Base-by-base conservation (phyloP, 768 basidiomycete genomes). In the Mycena vulgaris region DNA sequence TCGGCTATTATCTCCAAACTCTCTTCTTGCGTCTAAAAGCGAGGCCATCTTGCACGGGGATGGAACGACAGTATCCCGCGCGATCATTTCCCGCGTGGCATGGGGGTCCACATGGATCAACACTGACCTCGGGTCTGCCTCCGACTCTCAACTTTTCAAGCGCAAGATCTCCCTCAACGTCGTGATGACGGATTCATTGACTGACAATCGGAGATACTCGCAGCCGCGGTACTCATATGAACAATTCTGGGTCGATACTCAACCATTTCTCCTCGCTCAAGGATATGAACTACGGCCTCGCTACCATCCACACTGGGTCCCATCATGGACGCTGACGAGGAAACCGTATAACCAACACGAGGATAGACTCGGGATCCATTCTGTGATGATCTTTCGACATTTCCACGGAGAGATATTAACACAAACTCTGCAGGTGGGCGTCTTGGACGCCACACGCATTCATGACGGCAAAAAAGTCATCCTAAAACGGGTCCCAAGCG, bases 221-320 rank as follows among this genome's bases (percentile, higher is more conserved):
- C 42, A 45, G 3, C 42, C 11, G 6, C 42, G 42, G 42, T 48
- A 16, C 21, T 4, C 23, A 2, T 13, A 59, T 16, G 70, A 71
- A 2, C 7, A 58, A 31, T 61, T 59, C 49, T 72, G 71, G 71
- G 67, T 72, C 11, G 27, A 69, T 16, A 33, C 4, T 17, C 63
- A 72, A 19, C 61, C 58, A 17, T 63, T 64, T 28, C 63, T 72
- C 21, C 33, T 65, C 8, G 14, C 31, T 1, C 23, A 42, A 27
- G 71, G 71, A 14, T 72, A 64, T 63, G 47, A 65, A 23, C 27
- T 72, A 30, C 62, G 71, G 19, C 51, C 68, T 7, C 62, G 71
- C 5, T 72, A 69, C 37, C 39, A 30, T 21, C 71, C 71, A 5
- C 58, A 69, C 19, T 72, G 70, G 70, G 27, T 62, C 2, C 70